Evolutionary conservation across 169 alveolate genomes (phyloP), one percentile per base, ranked within the genome.

Genomic region (Babesia bovis): DNA sequence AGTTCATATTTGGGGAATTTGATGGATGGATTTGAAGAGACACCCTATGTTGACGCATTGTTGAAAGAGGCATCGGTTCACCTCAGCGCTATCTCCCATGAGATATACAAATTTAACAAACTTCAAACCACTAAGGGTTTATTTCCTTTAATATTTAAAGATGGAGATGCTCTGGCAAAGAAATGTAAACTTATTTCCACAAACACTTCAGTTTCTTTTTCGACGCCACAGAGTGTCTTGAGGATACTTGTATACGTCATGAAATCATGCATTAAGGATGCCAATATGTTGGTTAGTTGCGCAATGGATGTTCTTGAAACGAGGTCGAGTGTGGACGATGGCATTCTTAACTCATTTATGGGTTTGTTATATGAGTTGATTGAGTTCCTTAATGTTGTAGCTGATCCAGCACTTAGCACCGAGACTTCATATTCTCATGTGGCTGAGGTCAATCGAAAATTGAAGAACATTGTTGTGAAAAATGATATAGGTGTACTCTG

Each of bases 331-430:
- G 51, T 36, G 3, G 21, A 50, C 3, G 84, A 65, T 19, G 63
- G n/a, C 44, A 33, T 65, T 4, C 28, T 74, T 1, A 74, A 61
- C 59, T 75, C 60, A 13, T 63, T 74, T 49, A 47, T 73, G 6
- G 66, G 68, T 12, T 33, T 74, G 67, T 17, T 74, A 23, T 74
- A 66, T 28, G 84, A 74, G 5, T 25, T 61, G 60, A 30, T 74
- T 9, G 74, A 74, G 42, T 55, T 59, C 23, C 74, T 74, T 17
- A 63, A 74, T 40, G 50, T 63, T n/a, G 26, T 52, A 25, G 59
- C 74, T 7, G 69, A 67, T n/a, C 52, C 71, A 7, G 40, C 84
- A 2, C 57, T 32, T 19, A 44, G 51, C 26, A 76, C 45, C 17
- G 69, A 51, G 42, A 50, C 76, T 15, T 38, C 73, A 2, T 19